These are phyloP conservation scores for Mortierella sp. DNA, from an alignment of 371 early-diverging fungal species.

Conservation along the genomic window DNA sequence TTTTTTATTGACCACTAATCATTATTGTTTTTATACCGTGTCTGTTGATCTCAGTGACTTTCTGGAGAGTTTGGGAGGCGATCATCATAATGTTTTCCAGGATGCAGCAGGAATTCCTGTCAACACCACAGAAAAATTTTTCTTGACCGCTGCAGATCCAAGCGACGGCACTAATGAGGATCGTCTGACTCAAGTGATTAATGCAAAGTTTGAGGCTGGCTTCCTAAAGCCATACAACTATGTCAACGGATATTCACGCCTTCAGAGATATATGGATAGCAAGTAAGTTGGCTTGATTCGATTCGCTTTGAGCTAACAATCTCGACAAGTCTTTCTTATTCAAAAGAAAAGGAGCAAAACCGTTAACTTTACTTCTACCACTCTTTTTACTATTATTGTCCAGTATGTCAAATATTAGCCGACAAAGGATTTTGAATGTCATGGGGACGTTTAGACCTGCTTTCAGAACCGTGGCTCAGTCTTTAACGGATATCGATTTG, in stretches of 20 bases:
- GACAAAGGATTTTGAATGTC: constrained; percentile 85
- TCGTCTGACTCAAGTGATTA: constrained; percentile 87
- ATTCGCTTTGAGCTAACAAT: neutral
- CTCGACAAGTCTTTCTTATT: no score
- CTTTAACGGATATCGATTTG: constrained; percentile 93
- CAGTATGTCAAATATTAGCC: constrained; percentile 79
- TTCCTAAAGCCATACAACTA: constrained; percentile 95
- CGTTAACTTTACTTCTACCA: no score
- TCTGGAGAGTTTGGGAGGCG: constrained; percentile 72
- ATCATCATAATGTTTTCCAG: constrained; percentile 45
- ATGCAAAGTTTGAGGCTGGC: constrained; percentile 94
- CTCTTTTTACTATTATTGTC: neutral
- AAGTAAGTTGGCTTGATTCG: constrained; percentile 62
- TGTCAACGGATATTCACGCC: constrained; percentile 88
- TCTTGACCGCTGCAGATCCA: constrained; percentile 91
- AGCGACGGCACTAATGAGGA: constrained; percentile 85
- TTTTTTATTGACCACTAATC: no score
- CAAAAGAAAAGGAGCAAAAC: no score
- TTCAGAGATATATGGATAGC: constrained; percentile 91
- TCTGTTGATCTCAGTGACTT: constrained; percentile 63
- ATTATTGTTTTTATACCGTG: no score
- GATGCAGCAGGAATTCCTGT: constrained; percentile 55
- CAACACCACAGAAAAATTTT: constrained; percentile 86
- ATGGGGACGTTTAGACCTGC: constrained; percentile 90
- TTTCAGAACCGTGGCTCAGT: constrained; percentile 86